Evolutionary conservation across 495 filamentous ascomycete species (phyloP).

Genomic region (Margaritispora aquatica): DNA sequence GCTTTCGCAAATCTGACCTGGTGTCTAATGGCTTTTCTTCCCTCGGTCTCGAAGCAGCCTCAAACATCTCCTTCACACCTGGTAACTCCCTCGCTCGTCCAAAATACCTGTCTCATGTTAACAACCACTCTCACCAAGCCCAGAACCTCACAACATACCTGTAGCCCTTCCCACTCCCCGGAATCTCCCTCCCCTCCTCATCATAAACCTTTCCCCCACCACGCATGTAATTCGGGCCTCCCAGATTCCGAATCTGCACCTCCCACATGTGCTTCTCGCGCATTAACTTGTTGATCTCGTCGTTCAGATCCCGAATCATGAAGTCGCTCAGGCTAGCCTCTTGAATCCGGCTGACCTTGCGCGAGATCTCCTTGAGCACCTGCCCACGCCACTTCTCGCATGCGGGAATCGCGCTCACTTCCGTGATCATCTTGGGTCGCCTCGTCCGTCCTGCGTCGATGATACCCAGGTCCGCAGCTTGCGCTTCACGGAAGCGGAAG

Average conservation of each 20-base stretch:
- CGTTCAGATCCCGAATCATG: conserved; percentile 96
- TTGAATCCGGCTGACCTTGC: conserved; percentile 94
- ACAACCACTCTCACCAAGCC: not conserved
- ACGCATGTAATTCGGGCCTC: conserved; percentile 98
- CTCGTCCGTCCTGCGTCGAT: conserved; percentile 88
- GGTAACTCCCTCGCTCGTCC: conserved; percentile 86
- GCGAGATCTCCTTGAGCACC: conserved; percentile 93
- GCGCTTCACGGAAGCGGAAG: conserved; percentile 97
- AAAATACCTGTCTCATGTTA: conserved; percentile 54
- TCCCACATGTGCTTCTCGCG: conserved; percentile 99
- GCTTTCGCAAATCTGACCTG: conserved; percentile 63
- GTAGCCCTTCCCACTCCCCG: conserved; percentile 85
- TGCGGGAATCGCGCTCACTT: conserved; percentile 71
- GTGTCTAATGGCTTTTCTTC: conserved; percentile 55
- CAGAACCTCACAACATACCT: conserved; percentile 28
- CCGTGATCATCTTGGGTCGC: conserved; percentile 80
- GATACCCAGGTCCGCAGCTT: conserved; percentile 93
- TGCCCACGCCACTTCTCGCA: conserved; percentile 99
- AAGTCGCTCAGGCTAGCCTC: conserved; percentile 83
- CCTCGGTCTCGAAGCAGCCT: conserved; percentile 57
- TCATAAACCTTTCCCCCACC: conserved; percentile 74
- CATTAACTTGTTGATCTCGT: conserved; percentile 99
- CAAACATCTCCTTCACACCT: conserved; percentile 95
- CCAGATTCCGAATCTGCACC: conserved; percentile 86
- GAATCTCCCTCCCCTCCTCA: conserved; percentile 86